phyloP scores from a whole-genome alignment of 495 filamentous ascomycete genomes.

The Cercophora newfieldiana region DNA sequence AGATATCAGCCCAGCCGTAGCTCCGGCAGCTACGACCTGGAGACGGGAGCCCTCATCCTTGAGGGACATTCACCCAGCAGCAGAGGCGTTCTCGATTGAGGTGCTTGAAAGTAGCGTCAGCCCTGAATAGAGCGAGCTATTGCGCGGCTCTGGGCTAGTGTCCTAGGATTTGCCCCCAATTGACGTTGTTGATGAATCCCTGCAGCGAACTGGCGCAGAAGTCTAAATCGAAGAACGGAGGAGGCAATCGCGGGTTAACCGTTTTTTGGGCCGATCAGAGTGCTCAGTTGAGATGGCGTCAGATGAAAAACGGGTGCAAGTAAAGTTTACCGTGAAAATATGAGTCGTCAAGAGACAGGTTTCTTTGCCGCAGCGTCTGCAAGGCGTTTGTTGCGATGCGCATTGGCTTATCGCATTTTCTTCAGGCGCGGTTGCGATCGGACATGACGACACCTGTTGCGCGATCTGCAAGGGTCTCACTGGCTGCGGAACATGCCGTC shows the following conservation, averaged over 20 bases:
- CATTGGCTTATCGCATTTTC: constrained; percentile 12
- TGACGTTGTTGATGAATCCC: background rate
- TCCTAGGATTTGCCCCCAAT: background rate
- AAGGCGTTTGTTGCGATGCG: background rate
- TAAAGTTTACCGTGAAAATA: background rate
- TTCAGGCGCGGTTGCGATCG: constrained; percentile 10
- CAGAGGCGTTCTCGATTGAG: background rate
- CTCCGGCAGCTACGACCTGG: constrained; percentile 83
- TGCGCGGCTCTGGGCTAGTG: constrained; percentile 4
- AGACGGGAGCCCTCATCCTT: constrained; percentile 90
- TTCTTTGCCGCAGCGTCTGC: background rate
- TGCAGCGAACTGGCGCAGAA: background rate
- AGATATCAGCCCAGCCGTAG: constrained; percentile 84
- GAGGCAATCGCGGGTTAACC: background rate
- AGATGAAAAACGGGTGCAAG: background rate
- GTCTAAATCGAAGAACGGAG: background rate
- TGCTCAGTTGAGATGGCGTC: background rate
- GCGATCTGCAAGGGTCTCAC: constrained; percentile 3
- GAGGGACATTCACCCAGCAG: constrained; percentile 54
- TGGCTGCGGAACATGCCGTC: background rate
- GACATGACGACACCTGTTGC: constrained; percentile 5
- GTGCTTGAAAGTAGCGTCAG: background rate
- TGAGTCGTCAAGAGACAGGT: background rate
- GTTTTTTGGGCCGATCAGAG: background rate
- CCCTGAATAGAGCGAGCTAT: constrained; percentile 1